Percentiles rank a stretch among this genome's conserved stretches.
These are phyloP conservation scores for Pichia sp. DNA, from an alignment of 1,139 yeast species.

Conservation along the genomic window DNA sequence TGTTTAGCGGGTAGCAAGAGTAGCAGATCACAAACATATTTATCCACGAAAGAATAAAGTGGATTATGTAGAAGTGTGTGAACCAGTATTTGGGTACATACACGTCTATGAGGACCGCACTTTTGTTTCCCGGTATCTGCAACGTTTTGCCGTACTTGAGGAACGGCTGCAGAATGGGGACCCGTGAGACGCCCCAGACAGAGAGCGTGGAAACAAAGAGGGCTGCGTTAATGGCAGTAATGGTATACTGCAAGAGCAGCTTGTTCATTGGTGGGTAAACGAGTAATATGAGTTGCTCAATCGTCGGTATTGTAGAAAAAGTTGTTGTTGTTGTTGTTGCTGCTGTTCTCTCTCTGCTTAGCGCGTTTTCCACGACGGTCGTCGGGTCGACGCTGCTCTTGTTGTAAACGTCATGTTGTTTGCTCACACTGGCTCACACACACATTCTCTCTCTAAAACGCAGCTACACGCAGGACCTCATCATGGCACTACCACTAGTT, in stretches of 20 bases:
- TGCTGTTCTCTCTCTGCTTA: no score
- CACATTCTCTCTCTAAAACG: not conserved
- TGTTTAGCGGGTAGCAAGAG: not conserved
- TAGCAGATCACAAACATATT: not conserved
- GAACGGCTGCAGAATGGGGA: constrained; percentile 16
- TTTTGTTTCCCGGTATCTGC: no score
- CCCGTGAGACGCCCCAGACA: not conserved
- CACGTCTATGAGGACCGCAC: not conserved
- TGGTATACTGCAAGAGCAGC: no score
- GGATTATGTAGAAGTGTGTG: constrained; percentile 39
- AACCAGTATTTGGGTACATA: constrained; percentile 47
- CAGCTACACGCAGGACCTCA: not conserved
- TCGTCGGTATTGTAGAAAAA: no score
- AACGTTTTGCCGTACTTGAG: constrained; percentile 28
- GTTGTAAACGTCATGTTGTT: no score
- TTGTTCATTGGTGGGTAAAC: no score
- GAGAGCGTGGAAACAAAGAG: no score
- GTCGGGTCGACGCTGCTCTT: no score
- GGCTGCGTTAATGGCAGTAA: no score
- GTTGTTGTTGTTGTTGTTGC: no score
- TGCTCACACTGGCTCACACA: not conserved
- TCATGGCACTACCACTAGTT: constrained; percentile 8
- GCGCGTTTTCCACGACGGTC: no score
- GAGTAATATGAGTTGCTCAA: no score
- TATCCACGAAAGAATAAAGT: constrained; percentile 15